Base-by-base conservation (phyloP, 306 rosid species). In the peach (Prunus persica) region DNA sequence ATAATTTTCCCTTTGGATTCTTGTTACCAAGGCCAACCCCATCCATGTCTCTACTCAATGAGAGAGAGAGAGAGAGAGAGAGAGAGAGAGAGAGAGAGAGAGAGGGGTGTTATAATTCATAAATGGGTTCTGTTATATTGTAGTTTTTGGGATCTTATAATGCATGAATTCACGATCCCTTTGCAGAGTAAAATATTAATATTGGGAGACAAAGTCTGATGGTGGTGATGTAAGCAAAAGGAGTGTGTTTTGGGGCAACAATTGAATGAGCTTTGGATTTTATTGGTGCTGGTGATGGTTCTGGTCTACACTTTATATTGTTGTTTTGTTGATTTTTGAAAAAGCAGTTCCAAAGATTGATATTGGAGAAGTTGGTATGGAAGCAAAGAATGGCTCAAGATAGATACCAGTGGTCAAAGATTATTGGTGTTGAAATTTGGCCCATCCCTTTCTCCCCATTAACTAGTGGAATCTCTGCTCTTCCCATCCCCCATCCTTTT, bases 401-500 rank as follows among this genome's bases (percentile, higher is more conserved):
- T 43, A 69, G 67, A 49, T 15, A 78, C 87, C 80, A 82, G 83
- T 81, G 90, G 96, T 88, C 96, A 89, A 63, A 90, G 84, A 91
- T 69, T 76, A 79, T 89, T 86, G 87, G 75, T 84, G 84, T 86
- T 86, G 84, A 76, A 83, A 77, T 76, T 77, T 85, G 90, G 84
- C 91, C 91, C 90, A 82, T 86, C 90, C 89, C 82, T 85, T 88
- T 87, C 90, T 85, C 75, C 34, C 85, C 86, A 87, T 83, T 83
- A 78, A 89, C 84, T 85, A 72, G 75, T 83, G 93, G 95, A 88
- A 91, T 91, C 95, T 88, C 90, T 91, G 91, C 90, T 63, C 82
- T 75, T 80, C 91, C 97, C 95, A 89, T 88, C 89, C 88, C 91
- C 97, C 95, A 89, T 88, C 89, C 88, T 84, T 86, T 82, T 86